Conservation (phyloP, 495 filamentous ascomycete genomes). For the Hyaloscypha finlandica region DNA sequence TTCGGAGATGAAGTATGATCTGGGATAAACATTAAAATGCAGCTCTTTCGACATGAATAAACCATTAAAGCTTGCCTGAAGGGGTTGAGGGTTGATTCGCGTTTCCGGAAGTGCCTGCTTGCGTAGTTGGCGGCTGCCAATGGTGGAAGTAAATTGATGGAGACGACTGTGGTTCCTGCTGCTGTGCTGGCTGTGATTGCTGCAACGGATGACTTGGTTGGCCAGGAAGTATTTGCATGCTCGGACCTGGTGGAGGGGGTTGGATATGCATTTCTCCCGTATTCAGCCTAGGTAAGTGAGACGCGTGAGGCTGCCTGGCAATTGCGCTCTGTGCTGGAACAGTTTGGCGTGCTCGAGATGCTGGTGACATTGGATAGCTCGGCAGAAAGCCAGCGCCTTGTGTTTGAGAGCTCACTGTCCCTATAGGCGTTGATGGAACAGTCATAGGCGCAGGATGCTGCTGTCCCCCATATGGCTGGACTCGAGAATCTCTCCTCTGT, state of each 20-base stretch:
- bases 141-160: conserved; percentile 87
- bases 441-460: conserved; percentile 38
- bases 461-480: conserved; percentile 33
- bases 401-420: conserved; percentile 23
- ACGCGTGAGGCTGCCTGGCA: conserved; percentile 38
- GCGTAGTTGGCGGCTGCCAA: conserved; percentile 77
- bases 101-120: conserved; percentile 48
- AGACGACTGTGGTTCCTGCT: conserved; percentile 57
- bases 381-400: conserved; percentile 36
- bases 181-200: conserved; percentile 53
- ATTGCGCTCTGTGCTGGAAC: conserved; percentile 31
- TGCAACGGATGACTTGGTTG: conserved; percentile 44
- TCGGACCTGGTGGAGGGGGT: conserved; percentile 45
- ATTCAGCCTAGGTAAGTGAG: conserved; percentile 52
- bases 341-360: conserved; percentile 35
- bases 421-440: conserved; percentile 33
- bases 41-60: conserved; percentile 27
- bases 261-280: conserved; percentile 59
- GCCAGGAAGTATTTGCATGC: conserved; percentile 40
- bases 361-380: conserved; percentile 36
- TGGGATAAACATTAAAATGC: conserved; percentile 44
- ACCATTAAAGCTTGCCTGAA: conserved; percentile 65
- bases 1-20: conserved; percentile 62
- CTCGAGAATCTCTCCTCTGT: conserved; percentile 49
- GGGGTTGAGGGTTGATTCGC: conserved; percentile 63